Conservation (phyloP, 441 rosid genomes). For the Erodium trifolium region DNA sequence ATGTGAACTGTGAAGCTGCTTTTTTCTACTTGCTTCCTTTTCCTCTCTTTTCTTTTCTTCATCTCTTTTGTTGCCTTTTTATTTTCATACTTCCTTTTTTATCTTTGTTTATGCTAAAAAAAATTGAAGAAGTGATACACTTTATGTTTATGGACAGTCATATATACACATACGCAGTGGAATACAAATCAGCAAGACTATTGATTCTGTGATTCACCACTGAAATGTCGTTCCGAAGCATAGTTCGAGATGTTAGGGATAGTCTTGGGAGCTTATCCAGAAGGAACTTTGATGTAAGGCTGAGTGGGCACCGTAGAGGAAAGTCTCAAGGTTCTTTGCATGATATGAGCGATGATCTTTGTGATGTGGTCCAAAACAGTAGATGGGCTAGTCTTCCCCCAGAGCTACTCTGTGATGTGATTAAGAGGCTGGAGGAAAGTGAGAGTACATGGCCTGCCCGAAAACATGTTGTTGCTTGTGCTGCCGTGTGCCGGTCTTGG, state of each 20-base stretch:
- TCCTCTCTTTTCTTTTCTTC: neutral
- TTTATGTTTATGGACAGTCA: neutral
- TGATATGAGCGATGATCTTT: too few species aligned
- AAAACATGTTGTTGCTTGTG: constrained; percentile 81
- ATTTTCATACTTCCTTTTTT: neutral
- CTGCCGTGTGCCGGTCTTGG: constrained; percentile 91
- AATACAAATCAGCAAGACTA: too few species aligned
- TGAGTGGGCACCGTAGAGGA: too few species aligned
- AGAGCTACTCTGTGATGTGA: constrained; percentile 77
- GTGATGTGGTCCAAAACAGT: constrained; percentile 37
- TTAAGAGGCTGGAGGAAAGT: constrained; percentile 83
- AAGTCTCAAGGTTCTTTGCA: too few species aligned
- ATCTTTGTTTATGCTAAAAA: neutral
- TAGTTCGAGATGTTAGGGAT: too few species aligned
- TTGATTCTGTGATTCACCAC: too few species aligned
- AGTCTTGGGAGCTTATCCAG: too few species aligned
- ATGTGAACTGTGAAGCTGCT: neutral
- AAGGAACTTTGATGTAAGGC: too few species aligned
- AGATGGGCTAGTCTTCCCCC: constrained; percentile 92
- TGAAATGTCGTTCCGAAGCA: too few species aligned
- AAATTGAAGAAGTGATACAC: neutral
- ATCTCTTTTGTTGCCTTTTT: neutral
- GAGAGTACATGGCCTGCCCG: constrained; percentile 90
- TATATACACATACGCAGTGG: too few species aligned
- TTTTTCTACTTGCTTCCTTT: neutral